A percentile compares a stretch with the other conserved stretches of the same genome.
These are phyloP conservation scores for Amanita brunnescens DNA, from an alignment of 768 basidiomycete genomes.

Conservation along the genomic window DNA sequence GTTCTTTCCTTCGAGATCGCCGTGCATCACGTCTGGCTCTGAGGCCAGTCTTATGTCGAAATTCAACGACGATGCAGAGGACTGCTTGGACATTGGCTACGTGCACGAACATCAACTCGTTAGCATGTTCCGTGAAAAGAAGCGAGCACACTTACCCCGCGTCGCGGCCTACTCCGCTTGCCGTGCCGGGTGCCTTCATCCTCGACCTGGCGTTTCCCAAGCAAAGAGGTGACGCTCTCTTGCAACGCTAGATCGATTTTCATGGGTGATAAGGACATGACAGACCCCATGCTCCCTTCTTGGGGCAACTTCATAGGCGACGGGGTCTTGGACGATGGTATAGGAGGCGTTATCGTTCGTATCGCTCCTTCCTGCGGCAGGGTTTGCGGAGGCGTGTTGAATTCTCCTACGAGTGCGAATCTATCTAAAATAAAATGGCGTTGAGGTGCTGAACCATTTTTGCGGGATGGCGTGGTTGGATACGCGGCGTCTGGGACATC, in stretches of 20 bases:
- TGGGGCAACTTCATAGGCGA: conserved; percentile 42
- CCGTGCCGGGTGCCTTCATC: conserved; percentile 24
- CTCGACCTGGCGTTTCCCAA: conserved; percentile 57
- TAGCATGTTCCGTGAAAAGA: neutral
- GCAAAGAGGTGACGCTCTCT: conserved; percentile 57
- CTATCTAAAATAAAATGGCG: neutral
- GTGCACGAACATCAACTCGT: neutral
- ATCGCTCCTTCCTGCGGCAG: conserved; percentile 18
- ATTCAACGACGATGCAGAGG: conserved; percentile 23
- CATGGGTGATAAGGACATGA: conserved; percentile 33
- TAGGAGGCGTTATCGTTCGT: conserved; percentile 10
- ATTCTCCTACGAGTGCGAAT: neutral
- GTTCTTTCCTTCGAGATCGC: conserved; percentile 15
- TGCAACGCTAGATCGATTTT: conserved; percentile 48
- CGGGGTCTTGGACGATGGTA: conserved; percentile 55
- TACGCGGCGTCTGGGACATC: neutral
- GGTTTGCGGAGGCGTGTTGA: conserved; percentile 6
- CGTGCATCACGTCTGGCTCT: conserved; percentile 12
- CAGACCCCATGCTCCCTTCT: conserved; percentile 17
- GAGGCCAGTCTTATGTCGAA: conserved; percentile 11
- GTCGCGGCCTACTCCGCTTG: conserved; percentile 28
- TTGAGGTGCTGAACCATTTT: neutral
- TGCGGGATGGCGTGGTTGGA: neutral
- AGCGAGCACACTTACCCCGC: conserved; percentile 12
- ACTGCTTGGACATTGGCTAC: conserved; percentile 31